These are phyloP conservation scores for Mangifera indica DNA, from an alignment of 345 rosid genomes.

Conservation along the genomic window DNA sequence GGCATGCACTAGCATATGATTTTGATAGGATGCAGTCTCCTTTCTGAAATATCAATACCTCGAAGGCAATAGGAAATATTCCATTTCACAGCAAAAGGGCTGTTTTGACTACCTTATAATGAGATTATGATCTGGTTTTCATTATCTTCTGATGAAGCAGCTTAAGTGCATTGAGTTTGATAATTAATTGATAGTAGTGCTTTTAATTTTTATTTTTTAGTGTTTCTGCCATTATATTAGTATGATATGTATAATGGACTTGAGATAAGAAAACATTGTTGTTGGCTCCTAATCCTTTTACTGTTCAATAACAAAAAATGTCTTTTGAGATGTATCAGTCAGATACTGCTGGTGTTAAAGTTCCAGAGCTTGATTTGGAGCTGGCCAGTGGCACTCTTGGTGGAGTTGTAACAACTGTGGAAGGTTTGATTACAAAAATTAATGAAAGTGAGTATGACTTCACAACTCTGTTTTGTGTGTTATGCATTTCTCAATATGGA, in stretches of 20 bases:
- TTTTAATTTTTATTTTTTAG: neutral
- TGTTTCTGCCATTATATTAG: neutral
- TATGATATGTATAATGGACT: neutral
- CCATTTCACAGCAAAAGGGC: neutral
- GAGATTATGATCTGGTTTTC: neutral
- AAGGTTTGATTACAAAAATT: conserved; percentile 84
- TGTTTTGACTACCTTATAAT: neutral
- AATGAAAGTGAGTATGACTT: conserved; percentile 75
- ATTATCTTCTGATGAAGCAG: neutral
- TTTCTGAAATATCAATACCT: neutral
- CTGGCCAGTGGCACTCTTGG: conserved; percentile 87
- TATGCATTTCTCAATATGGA: neutral
- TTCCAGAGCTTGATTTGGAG: conserved; percentile 92
- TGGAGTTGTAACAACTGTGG: conserved; percentile 89
- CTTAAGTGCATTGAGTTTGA: neutral
- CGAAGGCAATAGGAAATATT: neutral
- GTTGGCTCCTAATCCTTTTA: conserved; percentile 6
- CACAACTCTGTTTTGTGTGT: conserved; percentile 6
- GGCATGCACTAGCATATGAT: neutral
- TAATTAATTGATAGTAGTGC: neutral
- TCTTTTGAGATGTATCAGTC: conserved; percentile 47
- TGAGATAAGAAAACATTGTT: neutral
- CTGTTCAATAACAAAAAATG: neutral
- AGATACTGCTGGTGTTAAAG: conserved; percentile 72
- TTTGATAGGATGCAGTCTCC: neutral